Percentiles rank a stretch among this genome's conserved stretches.
Evolutionary conservation across 2,329 filamentous ascomycete species (phyloP).

Genomic region (Corynespora cassiicola): DNA sequence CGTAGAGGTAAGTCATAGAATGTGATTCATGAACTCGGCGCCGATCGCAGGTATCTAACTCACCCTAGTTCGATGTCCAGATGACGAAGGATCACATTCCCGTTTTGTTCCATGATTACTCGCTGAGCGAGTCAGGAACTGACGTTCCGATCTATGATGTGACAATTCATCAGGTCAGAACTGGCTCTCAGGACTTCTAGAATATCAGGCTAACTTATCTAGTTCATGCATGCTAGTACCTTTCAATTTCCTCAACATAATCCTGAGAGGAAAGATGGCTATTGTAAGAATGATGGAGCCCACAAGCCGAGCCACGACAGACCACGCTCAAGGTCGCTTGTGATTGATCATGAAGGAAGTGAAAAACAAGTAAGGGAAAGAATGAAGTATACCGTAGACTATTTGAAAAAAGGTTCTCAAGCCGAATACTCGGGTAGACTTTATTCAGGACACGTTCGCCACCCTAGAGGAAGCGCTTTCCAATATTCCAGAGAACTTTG

Average conservation of each 20-base stretch:
- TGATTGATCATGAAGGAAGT: slow-evolving; percentile 3
- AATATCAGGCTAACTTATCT: neutral
- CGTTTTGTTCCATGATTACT: slow-evolving; percentile 52
- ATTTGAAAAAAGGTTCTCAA: slow-evolving; percentile 48
- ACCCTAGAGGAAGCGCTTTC: slow-evolving; percentile 48
- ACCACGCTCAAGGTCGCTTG: slow-evolving; percentile 8
- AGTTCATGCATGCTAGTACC: slow-evolving; percentile 9
- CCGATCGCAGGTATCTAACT: no score
- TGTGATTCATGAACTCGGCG: no score
- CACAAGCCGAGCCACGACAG: slow-evolving; percentile 1
- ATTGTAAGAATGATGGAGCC: slow-evolving; percentile 1
- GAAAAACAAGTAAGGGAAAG: slow-evolving; percentile 13
- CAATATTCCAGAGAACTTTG: slow-evolving; percentile 41
- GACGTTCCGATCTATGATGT: slow-evolving; percentile 50
- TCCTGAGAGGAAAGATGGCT: slow-evolving; percentile 3
- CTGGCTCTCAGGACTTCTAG: slow-evolving; percentile 2
- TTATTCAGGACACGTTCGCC: slow-evolving; percentile 47
- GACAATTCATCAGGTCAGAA: slow-evolving; percentile 43
- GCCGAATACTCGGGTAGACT: slow-evolving; percentile 46
- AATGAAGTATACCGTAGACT: slow-evolving; percentile 50
- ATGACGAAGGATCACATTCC: slow-evolving; percentile 50
- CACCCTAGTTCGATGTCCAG: slow-evolving; percentile 43
- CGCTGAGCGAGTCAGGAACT: slow-evolving; percentile 50
- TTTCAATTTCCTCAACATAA: slow-evolving; percentile 7
- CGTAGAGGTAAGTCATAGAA: slow-evolving; percentile 15